Conservation (phyloP, 2,329 filamentous ascomycete genomes). For the Myriangium duriaei region DNA sequence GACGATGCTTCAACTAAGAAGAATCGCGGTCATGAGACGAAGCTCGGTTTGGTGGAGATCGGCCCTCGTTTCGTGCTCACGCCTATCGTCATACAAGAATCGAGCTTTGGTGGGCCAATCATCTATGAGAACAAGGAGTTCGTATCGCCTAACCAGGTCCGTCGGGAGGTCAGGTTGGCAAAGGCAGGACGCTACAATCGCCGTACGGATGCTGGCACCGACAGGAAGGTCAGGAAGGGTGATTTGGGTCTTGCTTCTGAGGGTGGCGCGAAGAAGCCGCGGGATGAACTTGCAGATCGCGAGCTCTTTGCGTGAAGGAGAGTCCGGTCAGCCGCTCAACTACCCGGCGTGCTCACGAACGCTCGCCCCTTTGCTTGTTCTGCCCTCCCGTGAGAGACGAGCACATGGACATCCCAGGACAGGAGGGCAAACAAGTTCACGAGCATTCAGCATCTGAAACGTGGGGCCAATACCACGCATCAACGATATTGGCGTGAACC, state of each 20-base stretch:
- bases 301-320: conserved; percentile 63
- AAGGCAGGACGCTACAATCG: conserved; percentile 69
- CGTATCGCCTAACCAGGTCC: conserved; percentile 87
- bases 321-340: too few species aligned
- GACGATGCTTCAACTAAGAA: conserved; percentile 23
- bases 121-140: conserved; percentile 99
- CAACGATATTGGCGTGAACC: too few species aligned
- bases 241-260: conserved; percentile 61
- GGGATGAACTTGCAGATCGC: conserved; percentile 62
- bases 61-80: conserved; percentile 87
- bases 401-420: too few species aligned
- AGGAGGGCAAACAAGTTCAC: too few species aligned
- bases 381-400: too few species aligned
- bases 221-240: conserved; percentile 60
- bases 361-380: too few species aligned
- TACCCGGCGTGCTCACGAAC: too few species aligned
- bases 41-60: conserved; percentile 80
- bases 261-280: conserved; percentile 49
- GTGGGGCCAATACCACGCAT: too few species aligned
- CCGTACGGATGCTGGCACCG: conserved; percentile 60
- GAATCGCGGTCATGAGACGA: conserved; percentile 47
- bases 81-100: conserved; percentile 89
- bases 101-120: conserved; percentile 86
- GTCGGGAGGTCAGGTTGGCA: conserved; percentile 62
- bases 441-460: too few species aligned